Percentiles rank a stretch among this genome's conserved stretches.
phyloP scores from a whole-genome alignment of 2,329 filamentous ascomycete species.

The Hymenotorrendiella dingleyae region DNA sequence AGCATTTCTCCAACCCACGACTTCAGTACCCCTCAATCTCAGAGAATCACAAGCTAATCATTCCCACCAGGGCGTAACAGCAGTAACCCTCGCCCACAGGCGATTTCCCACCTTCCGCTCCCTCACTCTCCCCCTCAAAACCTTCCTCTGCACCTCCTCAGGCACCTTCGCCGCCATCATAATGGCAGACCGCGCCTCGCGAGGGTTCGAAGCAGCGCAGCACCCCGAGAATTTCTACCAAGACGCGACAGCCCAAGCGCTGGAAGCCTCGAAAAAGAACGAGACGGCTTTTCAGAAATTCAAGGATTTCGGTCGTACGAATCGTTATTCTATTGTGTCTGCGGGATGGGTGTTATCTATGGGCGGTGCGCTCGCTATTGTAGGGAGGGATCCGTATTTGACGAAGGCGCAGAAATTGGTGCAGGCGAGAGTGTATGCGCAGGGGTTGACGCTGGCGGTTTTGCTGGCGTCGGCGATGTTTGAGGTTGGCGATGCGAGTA shows the following conservation, averaged over 20 bases:
- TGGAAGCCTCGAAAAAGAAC: slow-evolving; percentile 15
- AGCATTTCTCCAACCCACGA: slow-evolving; percentile 34
- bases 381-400: slow-evolving; percentile 58
- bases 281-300: slow-evolving; percentile 54
- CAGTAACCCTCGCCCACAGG: slow-evolving; percentile 56
- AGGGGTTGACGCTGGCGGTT: slow-evolving; percentile 64
- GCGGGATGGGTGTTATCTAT: slow-evolving; percentile 62
- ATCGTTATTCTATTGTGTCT: slow-evolving; percentile 65
- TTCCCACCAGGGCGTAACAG: slow-evolving; percentile 36
- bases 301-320: slow-evolving; percentile 64
- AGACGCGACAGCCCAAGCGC: slow-evolving; percentile 22
- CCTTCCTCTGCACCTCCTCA: slow-evolving; percentile 79
- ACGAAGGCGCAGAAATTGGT: slow-evolving; percentile 63
- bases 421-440: slow-evolving; percentile 70
- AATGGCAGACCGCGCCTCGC: slow-evolving; percentile 69
- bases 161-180: slow-evolving; percentile 86
- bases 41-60: slow-evolving; percentile 5
- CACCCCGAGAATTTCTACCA: slow-evolving; percentile 31
- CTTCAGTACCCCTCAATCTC: background rate
- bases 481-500: slow-evolving; percentile 68
- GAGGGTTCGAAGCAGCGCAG: slow-evolving; percentile 58
- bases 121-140: slow-evolving; percentile 82
- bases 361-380: slow-evolving; percentile 54
- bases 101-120: slow-evolving; percentile 73
- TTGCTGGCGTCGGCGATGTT: slow-evolving; percentile 62